A percentile compares a stretch with the other conserved stretches of the same genome.
Conservation (phyloP, 2,329 filamentous ascomycete species). For the Xylariaceae sp. region DNA sequence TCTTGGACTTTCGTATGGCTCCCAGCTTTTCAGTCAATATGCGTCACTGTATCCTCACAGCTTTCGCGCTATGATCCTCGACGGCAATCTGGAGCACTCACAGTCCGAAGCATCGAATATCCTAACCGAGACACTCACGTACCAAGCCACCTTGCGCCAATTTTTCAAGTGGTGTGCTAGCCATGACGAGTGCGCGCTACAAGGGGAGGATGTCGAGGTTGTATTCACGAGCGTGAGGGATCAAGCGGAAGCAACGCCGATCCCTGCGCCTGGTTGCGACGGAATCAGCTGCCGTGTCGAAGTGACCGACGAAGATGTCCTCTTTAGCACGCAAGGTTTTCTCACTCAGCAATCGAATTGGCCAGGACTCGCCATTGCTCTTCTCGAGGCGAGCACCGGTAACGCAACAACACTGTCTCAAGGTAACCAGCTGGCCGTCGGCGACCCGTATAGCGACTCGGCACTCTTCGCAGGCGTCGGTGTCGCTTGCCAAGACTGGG, state of each 20-base stretch:
- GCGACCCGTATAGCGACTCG: conserved; percentile 23
- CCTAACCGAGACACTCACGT: conserved; percentile 33
- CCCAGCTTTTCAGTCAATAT: conserved; percentile 40
- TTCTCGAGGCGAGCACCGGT: conserved; percentile 29
- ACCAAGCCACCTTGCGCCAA: conserved; percentile 32
- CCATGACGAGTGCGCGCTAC: conserved; percentile 28
- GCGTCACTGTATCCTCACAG: conserved; percentile 41
- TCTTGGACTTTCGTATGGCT: conserved; percentile 43
- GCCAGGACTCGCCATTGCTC: conserved; percentile 21
- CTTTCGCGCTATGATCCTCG: conserved; percentile 39
- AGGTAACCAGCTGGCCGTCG: conserved; percentile 21
- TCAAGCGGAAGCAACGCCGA: conserved; percentile 29
- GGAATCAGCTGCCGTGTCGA: conserved; percentile 23
- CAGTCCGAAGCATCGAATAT: conserved; percentile 33
- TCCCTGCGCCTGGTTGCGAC: conserved; percentile 34
- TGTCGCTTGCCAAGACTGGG: conserved; percentile 38
- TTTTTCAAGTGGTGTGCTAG: conserved; percentile 37
- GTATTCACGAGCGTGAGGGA: conserved; percentile 26
- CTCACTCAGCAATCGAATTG: conserved; percentile 22
- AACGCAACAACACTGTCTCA: conserved; percentile 35
- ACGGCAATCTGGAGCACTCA: conserved; percentile 41
- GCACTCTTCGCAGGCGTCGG: conserved; percentile 27
- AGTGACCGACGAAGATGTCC: conserved; percentile 32
- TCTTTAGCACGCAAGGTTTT: conserved; percentile 30
- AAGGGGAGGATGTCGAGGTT: conserved; percentile 26